phyloP scores from a whole-genome alignment of 352 stramenopile species.

The Globisporangium yorkense region DNA sequence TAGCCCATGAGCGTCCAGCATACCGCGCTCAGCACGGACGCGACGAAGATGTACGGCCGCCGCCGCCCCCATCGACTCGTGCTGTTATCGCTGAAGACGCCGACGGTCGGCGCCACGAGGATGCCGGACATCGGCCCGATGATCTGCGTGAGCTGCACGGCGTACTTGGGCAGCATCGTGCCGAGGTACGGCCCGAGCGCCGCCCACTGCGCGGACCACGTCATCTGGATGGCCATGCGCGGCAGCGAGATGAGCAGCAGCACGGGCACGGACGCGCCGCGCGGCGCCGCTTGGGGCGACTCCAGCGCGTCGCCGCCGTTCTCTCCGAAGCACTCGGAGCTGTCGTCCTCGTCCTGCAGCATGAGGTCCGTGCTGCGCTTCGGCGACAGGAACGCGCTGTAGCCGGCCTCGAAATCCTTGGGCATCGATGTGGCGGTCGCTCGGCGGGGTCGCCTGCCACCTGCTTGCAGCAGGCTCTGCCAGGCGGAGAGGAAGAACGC shows the following conservation, averaged over 20 bases:
- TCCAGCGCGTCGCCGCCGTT: constrained; percentile 1
- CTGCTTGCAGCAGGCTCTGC: too few species aligned
- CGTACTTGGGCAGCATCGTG: constrained; percentile 50
- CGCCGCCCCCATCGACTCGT: constrained; percentile 16
- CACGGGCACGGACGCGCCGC: constrained; percentile 38
- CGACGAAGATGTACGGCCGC: constrained; percentile 16
- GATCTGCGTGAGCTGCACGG: constrained; percentile 37
- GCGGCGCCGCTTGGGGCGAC: background rate
- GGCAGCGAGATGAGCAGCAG: constrained; percentile 59
- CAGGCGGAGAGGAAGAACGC: too few species aligned
- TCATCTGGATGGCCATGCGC: constrained; percentile 75
- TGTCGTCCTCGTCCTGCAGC: background rate
- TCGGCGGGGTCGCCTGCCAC: too few species aligned
- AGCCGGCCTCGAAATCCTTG: background rate
- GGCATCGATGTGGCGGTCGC: background rate
- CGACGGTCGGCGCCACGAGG: constrained; percentile 1
- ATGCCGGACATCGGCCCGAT: too few species aligned
- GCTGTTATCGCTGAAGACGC: constrained; percentile 14
- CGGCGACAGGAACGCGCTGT: background rate
- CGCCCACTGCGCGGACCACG: constrained; percentile 71
- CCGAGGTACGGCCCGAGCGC: constrained; percentile 60
- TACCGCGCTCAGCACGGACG: constrained; percentile 13
- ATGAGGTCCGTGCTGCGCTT: background rate
- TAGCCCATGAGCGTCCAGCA: constrained; percentile 1
- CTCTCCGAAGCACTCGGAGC: background rate